Conservation (phyloP, 306 rosid species). For the Parietaria judaica region DNA sequence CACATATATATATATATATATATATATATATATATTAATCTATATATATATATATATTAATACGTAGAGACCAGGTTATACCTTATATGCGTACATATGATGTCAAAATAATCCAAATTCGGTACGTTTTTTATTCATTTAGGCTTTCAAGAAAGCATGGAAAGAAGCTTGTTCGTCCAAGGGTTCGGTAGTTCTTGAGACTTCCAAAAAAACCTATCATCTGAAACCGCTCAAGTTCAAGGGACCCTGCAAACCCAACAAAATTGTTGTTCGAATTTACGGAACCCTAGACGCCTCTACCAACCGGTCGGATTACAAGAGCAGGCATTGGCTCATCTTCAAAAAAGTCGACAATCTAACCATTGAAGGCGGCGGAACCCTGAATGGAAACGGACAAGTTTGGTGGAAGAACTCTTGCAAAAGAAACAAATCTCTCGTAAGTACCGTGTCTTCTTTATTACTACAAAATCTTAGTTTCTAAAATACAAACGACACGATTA, state of each 20-base stretch:
- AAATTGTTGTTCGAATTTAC: slow-evolving; percentile 30
- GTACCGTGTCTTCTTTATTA: not conserved
- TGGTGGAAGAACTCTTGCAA: slow-evolving; percentile 86
- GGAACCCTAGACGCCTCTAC: slow-evolving; percentile 57
- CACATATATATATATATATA: no score
- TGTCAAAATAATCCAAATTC: no score
- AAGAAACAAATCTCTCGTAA: slow-evolving; percentile 34
- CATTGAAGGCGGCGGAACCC: slow-evolving; percentile 62
- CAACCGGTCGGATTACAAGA: slow-evolving; percentile 34
- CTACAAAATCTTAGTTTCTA: no score
- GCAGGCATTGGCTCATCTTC: slow-evolving; percentile 50
- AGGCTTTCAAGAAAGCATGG: slow-evolving; percentile 80
- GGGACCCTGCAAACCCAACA: slow-evolving; percentile 63
- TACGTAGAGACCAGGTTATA: not conserved
- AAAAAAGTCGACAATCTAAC: slow-evolving; percentile 23
- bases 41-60: no score
- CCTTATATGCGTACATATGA: not conserved
- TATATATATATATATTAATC: no score
- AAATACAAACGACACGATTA: no score
- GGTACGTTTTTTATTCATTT: no score
- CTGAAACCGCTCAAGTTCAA: slow-evolving; percentile 53
- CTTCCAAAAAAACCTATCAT: slow-evolving; percentile 35
- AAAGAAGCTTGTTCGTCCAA: slow-evolving; percentile 37
- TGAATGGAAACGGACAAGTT: slow-evolving; percentile 55
- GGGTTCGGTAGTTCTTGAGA: slow-evolving; percentile 29